Percentiles rank a stretch among this genome's conserved stretches.
Conservation (phyloP, 192 early-diverging fungal genomes). For the Backusella australiensis region DNA sequence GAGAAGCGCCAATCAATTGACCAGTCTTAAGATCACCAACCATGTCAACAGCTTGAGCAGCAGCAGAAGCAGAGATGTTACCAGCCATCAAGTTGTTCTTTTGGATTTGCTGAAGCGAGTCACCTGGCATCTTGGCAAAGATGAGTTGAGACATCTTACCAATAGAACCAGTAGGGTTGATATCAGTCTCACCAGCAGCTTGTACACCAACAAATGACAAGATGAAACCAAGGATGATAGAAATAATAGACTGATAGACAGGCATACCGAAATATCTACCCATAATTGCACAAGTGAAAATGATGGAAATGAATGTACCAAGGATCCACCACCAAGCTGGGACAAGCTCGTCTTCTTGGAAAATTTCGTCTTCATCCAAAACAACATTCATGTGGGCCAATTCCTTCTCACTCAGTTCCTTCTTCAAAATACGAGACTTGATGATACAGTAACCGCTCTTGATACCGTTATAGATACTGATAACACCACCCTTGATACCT, state of each 20-base stretch:
- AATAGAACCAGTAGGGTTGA: slow-evolving; percentile 62
- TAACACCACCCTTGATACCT: slow-evolving; percentile 40
- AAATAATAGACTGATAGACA: slow-evolving; percentile 57
- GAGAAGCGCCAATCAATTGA: slow-evolving; percentile 60
- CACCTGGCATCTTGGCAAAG: slow-evolving; percentile 55
- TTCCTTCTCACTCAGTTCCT: neutral
- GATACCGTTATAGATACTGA: neutral
- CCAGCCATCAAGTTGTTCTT: slow-evolving; percentile 60
- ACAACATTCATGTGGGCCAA: slow-evolving; percentile 2
- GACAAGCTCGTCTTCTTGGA: slow-evolving; percentile 48
- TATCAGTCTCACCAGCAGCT: slow-evolving; percentile 63
- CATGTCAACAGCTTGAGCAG: slow-evolving; percentile 66
- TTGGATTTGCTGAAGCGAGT: slow-evolving; percentile 37
- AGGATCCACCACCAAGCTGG: slow-evolving; percentile 53
- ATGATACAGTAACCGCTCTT: slow-evolving; percentile 5
- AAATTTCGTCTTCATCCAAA: slow-evolving; percentile 38
- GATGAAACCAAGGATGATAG: slow-evolving; percentile 62
- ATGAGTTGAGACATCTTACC: slow-evolving; percentile 66
- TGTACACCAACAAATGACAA: slow-evolving; percentile 66
- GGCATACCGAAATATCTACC: slow-evolving; percentile 53
- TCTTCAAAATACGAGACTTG: slow-evolving; percentile 10
- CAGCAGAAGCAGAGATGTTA: slow-evolving; percentile 56
- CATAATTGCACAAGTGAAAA: slow-evolving; percentile 59
- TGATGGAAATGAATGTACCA: slow-evolving; percentile 48
- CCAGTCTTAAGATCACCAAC: slow-evolving; percentile 72